A percentile compares a stretch with the other conserved stretches of the same genome.
Conservation (phyloP, 345 rosid species). For the Dimocarpus longan region DNA sequence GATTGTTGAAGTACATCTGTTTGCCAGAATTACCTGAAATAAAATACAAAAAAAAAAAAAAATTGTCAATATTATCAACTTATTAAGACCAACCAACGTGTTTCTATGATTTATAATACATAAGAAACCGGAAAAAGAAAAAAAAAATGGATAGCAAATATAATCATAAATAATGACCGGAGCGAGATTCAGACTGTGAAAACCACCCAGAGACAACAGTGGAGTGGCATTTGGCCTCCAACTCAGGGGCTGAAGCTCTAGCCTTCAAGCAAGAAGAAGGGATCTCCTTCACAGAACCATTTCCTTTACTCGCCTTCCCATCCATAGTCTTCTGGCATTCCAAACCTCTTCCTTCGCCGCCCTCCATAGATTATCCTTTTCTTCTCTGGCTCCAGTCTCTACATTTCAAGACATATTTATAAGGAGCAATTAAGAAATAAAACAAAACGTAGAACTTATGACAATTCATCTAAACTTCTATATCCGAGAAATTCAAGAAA, state of each 20-base stretch:
- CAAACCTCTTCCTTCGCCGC: constrained; percentile 86
- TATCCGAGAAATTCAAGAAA: not conserved
- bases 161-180: constrained; percentile 48
- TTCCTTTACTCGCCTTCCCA: constrained; percentile 85
- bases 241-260: constrained; percentile 73
- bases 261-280: constrained; percentile 98
- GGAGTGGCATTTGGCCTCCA: constrained; percentile 82
- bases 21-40: constrained; percentile 55
- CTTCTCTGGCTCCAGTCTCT: constrained; percentile 94
- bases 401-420: constrained; percentile 22
- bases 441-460: not conserved
- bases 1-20: constrained; percentile 80
- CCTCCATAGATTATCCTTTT: constrained; percentile 84
- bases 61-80: constrained; percentile 15
- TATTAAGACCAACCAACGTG: not conserved
- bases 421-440: not conserved
- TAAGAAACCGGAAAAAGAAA: not conserved
- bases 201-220: constrained; percentile 99
- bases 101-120: not conserved
- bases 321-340: constrained; percentile 96
- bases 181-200: constrained; percentile 62
- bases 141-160: not conserved
- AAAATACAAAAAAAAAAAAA: not conserved
- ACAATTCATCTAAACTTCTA: constrained; percentile 2
- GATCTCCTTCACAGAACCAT: constrained; percentile 50